Evolutionary conservation across 345 rosid genomes (phyloP).

Genomic region (Corchorus olitorius): DNA sequence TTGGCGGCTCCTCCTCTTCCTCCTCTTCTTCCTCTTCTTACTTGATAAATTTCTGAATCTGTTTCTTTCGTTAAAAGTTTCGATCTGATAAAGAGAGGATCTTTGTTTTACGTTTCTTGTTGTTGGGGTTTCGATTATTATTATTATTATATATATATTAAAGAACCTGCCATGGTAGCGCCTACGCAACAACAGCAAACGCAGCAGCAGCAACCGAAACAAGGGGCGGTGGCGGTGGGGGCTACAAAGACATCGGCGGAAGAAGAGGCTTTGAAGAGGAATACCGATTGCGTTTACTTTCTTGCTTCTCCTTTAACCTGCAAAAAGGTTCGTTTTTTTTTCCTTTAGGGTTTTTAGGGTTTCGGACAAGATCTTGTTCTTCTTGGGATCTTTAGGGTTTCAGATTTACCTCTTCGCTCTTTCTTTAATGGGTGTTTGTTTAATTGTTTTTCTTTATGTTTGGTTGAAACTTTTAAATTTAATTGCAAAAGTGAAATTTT

Average conservation of each 20-base stretch:
- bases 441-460: constrained; percentile 11
- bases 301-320: constrained; percentile 96
- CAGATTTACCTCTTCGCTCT: constrained; percentile 28
- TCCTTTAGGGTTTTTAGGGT: constrained; percentile 20
- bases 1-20: constrained; percentile 40
- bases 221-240: constrained; percentile 26
- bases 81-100: constrained; percentile 28
- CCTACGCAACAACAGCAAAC: constrained; percentile 30
- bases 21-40: neutral
- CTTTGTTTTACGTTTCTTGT: neutral
- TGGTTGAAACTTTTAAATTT: neutral
- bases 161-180: constrained; percentile 53
- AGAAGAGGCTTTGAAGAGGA: constrained; percentile 85
- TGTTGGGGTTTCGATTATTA: neutral
- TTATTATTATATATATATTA: neutral
- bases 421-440: constrained; percentile 10
- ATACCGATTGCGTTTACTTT: constrained; percentile 95
- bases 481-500: neutral
- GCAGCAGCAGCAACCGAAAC: constrained; percentile 32
- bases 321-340: constrained; percentile 68
- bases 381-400: constrained; percentile 36
- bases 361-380: constrained; percentile 17
- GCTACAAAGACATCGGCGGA: constrained; percentile 42
- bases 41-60: constrained; percentile 17
- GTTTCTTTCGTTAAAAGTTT: constrained; percentile 12